Evolutionary conservation across 352 stramenopile genomes (phyloP).

Genomic region (Phytopythium aichiense): DNA sequence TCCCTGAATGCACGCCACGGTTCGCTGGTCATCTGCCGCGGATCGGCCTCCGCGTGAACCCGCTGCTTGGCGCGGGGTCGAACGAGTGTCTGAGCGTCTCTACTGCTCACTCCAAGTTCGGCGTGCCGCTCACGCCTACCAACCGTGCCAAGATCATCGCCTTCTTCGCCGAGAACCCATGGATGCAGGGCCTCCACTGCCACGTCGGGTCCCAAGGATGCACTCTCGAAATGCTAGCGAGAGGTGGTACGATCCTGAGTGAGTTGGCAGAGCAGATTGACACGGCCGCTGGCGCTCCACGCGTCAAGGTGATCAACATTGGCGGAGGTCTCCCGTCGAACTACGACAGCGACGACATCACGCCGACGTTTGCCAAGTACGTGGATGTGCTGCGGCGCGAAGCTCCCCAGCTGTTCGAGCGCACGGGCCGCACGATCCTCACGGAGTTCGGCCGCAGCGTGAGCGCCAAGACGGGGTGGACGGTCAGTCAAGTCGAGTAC

Average conservation of each 20-base stretch:
- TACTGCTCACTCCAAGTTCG: conserved; percentile 91
- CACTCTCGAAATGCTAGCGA: conserved; percentile 82
- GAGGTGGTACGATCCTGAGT: conserved; percentile 60
- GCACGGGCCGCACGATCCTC: conserved; percentile 70
- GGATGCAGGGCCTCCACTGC: conserved; percentile 86
- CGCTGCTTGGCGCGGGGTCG: conserved; percentile 81
- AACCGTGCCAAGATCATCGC: conserved; percentile 59
- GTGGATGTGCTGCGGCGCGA: conserved; percentile 59
- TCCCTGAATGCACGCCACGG: conserved; percentile 48
- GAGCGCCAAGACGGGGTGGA: conserved; percentile 83
- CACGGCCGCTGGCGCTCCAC: conserved; percentile 51
- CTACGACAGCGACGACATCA: conserved; percentile 71
- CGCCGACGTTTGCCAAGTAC: conserved; percentile 82
- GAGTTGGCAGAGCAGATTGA: conserved; percentile 87
- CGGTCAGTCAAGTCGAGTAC: conserved; percentile 89
- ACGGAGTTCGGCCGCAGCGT: conserved; percentile 90
- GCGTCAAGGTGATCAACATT: conserved; percentile 88
- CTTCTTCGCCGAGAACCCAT: conserved; percentile 80
- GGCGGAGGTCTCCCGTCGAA: conserved; percentile 89
- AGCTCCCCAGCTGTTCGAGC: conserved; percentile 82
- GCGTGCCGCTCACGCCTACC: conserved; percentile 60
- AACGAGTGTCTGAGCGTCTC: conserved; percentile 88
- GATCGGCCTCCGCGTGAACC: conserved; percentile 91
- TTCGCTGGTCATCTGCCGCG: conserved; percentile 60
- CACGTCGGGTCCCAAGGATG: conserved; percentile 86